Evolutionary conservation across 768 basidiomycete genomes (phyloP), one percentile per base, ranked within the genome.

Genomic region (Saitozyma sp.): DNA sequence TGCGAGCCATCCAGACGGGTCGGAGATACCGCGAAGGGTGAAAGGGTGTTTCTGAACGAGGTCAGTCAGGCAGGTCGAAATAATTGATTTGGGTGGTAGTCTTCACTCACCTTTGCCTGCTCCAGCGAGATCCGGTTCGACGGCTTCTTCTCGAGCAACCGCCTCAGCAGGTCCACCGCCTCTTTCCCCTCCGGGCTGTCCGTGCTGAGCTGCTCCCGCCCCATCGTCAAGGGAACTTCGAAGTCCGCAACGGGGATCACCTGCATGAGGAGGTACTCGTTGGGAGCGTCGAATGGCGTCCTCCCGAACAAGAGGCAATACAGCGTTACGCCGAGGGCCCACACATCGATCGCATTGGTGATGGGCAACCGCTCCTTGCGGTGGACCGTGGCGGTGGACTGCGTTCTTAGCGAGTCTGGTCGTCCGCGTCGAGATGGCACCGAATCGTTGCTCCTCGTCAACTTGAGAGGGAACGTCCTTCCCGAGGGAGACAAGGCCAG

Each of bases 251-350:
- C 86, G 64, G 89, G 88, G 39, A 96, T 94, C 51, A 88, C 83
- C 59, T 76, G 75, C 80, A 93, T 95, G 56, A 96, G 80, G 58
- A 84, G 84, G 77, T 86, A 96, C 79, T 93, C 90, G 50, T 83
- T 85, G n/a, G 81, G 77, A 0, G 84, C 84, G 39, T 82, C 81
- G 79, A 93, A 98, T 1, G 95, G 95, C 1, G 89, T 86, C 59
- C 82, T 82, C 9, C 92, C 96, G 67, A 95, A 97, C 1, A 98
- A 84, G 51, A 98, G 85, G 75, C 93, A 95, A 80, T 92, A 98
- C 6, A 97, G 83, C 2, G 96, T 99, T 39, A 97, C 89, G 20
- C 96, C 96, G 2, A 99, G 84, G 0, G 96, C 95, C 96, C 96
- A 99, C 41, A 99, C 86, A 74, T 99, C 96, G 75, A 98, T 95